These are phyloP conservation scores for Eimeria zaria DNA, from an alignment of 169 alveolate genomes.

Conservation along the genomic window DNA sequence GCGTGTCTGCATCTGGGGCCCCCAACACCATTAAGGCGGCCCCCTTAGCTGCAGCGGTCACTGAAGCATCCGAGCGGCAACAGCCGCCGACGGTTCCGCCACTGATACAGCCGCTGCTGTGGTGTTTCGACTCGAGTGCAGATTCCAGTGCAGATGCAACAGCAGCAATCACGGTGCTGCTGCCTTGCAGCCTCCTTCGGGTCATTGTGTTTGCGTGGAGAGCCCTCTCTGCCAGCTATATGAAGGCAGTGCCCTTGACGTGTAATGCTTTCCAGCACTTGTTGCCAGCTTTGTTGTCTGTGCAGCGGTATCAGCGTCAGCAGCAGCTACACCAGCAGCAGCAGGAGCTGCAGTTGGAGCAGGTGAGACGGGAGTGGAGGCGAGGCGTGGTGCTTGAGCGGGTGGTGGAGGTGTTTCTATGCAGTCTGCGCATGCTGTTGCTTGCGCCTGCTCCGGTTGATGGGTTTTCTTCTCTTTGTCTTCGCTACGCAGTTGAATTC, in stretches of 20 bases:
- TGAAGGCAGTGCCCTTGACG: conserved; percentile 27
- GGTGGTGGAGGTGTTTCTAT: conserved; percentile 12
- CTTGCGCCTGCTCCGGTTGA: conserved; percentile 44
- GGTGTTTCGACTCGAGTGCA: not conserved
- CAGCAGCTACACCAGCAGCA: not conserved
- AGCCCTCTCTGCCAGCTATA: conserved; percentile 52
- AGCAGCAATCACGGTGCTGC: conserved; percentile 12
- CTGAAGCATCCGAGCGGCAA: not conserved
- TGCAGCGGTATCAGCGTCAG: conserved; percentile 34
- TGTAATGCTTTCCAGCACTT: conserved; percentile 46
- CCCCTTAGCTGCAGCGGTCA: not conserved
- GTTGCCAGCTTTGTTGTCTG: conserved; percentile 18
- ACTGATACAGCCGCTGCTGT: conserved; percentile 42
- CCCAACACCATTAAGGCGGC: not conserved
- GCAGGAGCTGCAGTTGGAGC: not conserved
- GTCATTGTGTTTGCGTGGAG: conserved; percentile 38
- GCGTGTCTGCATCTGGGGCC: conserved; percentile 8
- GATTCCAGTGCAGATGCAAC: not conserved
- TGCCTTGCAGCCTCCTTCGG: conserved; percentile 58
- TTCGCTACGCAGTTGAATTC: conserved; percentile 41
- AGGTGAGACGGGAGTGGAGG: not conserved
- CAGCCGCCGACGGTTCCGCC: conserved; percentile 48
- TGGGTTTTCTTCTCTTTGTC: conserved; percentile 47
- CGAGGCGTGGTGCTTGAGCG: conserved; percentile 24
- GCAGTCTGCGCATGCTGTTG: conserved; percentile 54